Percentiles rank a stretch among this genome's conserved stretches.
phyloP scores from a whole-genome alignment of 495 filamentous ascomycete species.

The Neurospora tetraspora region DNA sequence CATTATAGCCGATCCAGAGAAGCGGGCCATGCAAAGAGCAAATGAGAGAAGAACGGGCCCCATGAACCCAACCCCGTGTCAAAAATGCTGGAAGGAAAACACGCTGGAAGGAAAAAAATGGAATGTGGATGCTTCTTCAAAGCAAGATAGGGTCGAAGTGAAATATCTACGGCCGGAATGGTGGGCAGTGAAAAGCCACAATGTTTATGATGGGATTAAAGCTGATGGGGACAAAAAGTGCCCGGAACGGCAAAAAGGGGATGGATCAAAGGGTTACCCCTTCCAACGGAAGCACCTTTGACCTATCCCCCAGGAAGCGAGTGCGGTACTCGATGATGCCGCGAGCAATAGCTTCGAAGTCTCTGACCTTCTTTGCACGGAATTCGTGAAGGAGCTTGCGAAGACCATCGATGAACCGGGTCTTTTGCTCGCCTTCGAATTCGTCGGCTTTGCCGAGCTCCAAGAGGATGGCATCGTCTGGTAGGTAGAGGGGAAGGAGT shows the following conservation, averaged over 20 bases:
- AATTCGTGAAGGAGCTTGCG: conserved; percentile 66
- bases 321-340: conserved; percentile 75
- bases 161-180: conserved; percentile 13
- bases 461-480: conserved; percentile 81
- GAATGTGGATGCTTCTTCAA: not conserved
- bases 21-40: not conserved
- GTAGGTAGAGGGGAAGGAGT: conserved; percentile 43
- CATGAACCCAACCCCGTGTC: not conserved
- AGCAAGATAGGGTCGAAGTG: not conserved
- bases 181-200: not conserved
- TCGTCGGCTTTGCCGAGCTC: conserved; percentile 71
- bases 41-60: not conserved
- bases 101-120: conserved; percentile 5
- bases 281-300: conserved; percentile 38
- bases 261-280: conserved; percentile 22
- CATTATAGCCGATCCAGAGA: not conserved
- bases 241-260: not conserved
- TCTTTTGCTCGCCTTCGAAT: conserved; percentile 56
- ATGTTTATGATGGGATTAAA: not conserved
- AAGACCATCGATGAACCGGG: conserved; percentile 64
- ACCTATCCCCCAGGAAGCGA: conserved; percentile 40
- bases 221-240: not conserved
- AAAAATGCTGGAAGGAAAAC: conserved; percentile 1
- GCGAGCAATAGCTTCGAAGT: conserved; percentile 69
- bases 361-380: conserved; percentile 61